Evolutionary conservation across 805 yeast genomes (phyloP), one percentile per base, ranked within the genome.

Genomic region (Starmera amethionina): DNA sequence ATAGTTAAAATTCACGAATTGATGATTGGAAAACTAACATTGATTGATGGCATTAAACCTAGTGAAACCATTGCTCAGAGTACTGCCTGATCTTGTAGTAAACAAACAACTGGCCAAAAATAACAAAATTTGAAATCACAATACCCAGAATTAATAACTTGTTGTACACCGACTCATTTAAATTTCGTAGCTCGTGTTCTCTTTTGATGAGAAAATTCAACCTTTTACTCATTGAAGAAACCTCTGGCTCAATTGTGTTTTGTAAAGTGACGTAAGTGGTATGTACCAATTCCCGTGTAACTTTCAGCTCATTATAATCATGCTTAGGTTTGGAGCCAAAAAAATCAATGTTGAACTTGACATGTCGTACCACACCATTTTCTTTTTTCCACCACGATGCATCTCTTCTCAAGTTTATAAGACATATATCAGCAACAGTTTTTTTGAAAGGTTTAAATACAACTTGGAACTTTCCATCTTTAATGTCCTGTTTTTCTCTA

Each of bases 351-450:
- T 28, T 14, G n/a, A 38, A 8, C 5, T 18, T 11, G 8, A 34
- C 22, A 8, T 25, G 25, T 29, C 40, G 30, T n/a, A 41, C 46
- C 8, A 44, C 36, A 40, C 59, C 62, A 22, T 22, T 22, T 8
- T 22, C 27, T 12, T 50, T 39, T 14, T 56, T 47, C 11, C 46
- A 40, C 69, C 69, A 64, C 4, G 68, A 62, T 3, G 53, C 48
- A 46, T 64, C 68, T 31, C 36, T 50, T 8, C 58, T 55, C 14
- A 44, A 28, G 40, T 63, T 33, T 19, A 33, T 5, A 4, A 33
- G 13, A 33, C 35, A 33, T 5, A 33, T 33, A n/a, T 35, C 25
- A 4, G 27, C 14, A 13, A 25, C 41, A 8, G 11, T 19, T 8
- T 9, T 15, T 9, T 25, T 12, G 14, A 8, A 13, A 4, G 51